Evolutionary conservation across 345 rosid species (phyloP).

Genomic region (Bruguiera sexangula): DNA sequence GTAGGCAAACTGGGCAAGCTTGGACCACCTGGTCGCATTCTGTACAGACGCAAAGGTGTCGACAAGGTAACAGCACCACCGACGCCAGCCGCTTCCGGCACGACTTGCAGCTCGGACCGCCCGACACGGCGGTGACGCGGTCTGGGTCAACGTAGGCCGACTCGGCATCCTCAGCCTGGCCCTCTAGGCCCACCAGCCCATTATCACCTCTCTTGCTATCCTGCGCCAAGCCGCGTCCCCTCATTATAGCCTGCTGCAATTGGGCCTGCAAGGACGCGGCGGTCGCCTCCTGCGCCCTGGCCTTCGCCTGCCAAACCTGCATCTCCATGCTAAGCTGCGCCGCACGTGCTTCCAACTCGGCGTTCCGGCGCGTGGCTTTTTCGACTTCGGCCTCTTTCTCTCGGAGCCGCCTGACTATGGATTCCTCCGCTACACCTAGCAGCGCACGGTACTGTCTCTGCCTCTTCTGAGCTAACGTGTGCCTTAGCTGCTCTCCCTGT

Average conservation of each 20-base stretch:
- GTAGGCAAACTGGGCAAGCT: constrained; percentile 77
- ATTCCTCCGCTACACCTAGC: constrained; percentile 61
- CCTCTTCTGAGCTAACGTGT: constrained; percentile 63
- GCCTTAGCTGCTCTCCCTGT: constrained; percentile 77
- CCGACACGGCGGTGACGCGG: constrained; percentile 30
- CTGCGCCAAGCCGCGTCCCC: constrained; percentile 39
- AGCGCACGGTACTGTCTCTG: constrained; percentile 75
- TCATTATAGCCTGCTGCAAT: constrained; percentile 59
- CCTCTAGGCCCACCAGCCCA: constrained; percentile 26
- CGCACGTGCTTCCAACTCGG: constrained; percentile 78
- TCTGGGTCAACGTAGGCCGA: constrained; percentile 84
- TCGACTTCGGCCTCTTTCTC: constrained; percentile 74
- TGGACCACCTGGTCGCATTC: constrained; percentile 58
- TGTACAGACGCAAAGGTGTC: constrained; percentile 73
- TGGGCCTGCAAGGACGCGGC: constrained; percentile 78
- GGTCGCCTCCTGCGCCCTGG: constrained; percentile 68
- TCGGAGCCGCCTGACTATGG: constrained; percentile 48
- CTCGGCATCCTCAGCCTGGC: constrained; percentile 78
- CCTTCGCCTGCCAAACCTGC: constrained; percentile 86
- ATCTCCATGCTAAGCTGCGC: constrained; percentile 69
- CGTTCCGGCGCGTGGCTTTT: constrained; percentile 66
- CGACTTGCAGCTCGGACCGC: constrained; percentile 50
- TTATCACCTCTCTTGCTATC: constrained; percentile 27
- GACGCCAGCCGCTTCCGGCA: constrained; percentile 60
- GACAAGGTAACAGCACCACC: constrained; percentile 86